Percentiles rank a stretch among this genome's conserved stretches.
Conservation (phyloP, 768 basidiomycete genomes). For the Dendrothele bispora region DNA sequence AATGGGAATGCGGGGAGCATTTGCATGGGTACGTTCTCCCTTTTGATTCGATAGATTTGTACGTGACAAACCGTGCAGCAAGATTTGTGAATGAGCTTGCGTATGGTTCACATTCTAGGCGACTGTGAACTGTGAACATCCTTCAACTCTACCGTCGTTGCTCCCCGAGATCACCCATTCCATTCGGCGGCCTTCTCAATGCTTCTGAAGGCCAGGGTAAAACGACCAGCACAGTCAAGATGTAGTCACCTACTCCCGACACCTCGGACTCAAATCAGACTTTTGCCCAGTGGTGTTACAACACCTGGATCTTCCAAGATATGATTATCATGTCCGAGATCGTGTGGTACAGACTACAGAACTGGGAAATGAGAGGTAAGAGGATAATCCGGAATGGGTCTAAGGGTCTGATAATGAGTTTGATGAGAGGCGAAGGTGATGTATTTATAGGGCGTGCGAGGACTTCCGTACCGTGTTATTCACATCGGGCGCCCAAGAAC, state of each 20-base stretch:
- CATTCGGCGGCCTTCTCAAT: conserved; percentile 53
- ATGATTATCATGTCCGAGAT: conserved; percentile 61
- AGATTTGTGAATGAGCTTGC: conserved; percentile 64
- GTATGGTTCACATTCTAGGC: conserved; percentile 23
- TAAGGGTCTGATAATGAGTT: conserved; percentile 58
- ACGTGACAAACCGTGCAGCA: conserved; percentile 50
- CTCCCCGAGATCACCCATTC: conserved; percentile 55
- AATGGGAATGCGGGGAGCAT: conserved; percentile 53
- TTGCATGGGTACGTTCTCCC: conserved; percentile 49
- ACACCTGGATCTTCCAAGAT: conserved; percentile 61
- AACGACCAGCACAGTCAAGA: conserved; percentile 50
- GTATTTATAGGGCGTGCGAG: conserved; percentile 50
- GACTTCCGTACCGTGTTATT: conserved; percentile 48
- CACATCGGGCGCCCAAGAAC: conserved; percentile 56
- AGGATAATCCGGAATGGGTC: conserved; percentile 58
- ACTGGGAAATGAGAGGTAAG: conserved; percentile 55
- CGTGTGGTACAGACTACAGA: conserved; percentile 58
- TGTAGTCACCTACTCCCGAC: conserved; percentile 54
- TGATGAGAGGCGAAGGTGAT: conserved; percentile 59
- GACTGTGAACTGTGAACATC: conserved; percentile 23
- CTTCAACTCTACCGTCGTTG: conserved; percentile 58
- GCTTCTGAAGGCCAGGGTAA: conserved; percentile 51
- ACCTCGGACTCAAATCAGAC: conserved; percentile 54
- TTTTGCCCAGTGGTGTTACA: conserved; percentile 65
- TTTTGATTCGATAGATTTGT: conserved; percentile 8